A percentile compares a stretch with the other conserved stretches of the same genome.
phyloP scores from a whole-genome alignment of 495 filamentous ascomycete genomes.

The Trichoderma parareesei region DNA sequence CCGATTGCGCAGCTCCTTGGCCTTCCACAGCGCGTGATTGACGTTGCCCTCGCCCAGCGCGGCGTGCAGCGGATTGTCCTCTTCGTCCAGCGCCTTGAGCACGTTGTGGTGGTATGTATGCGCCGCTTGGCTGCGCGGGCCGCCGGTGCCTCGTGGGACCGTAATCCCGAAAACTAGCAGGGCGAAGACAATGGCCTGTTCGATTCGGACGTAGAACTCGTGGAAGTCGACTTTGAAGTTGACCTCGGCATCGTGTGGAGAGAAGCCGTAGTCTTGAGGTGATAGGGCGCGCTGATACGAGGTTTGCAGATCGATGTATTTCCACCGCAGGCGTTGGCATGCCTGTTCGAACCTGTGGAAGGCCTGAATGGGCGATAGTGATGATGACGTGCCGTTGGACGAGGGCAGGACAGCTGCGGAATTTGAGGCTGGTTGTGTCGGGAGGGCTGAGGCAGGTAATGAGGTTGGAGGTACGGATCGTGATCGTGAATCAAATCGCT shows the following conservation, averaged over 20 bases:
- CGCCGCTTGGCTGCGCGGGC: slow-evolving; percentile 6
- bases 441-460: background rate
- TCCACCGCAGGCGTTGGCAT: slow-evolving; percentile 48
- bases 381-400: background rate
- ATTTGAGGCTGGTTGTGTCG: background rate
- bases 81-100: slow-evolving; percentile 43
- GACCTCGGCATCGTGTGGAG: slow-evolving; percentile 33
- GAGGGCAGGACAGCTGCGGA: background rate
- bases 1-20: slow-evolving; percentile 57
- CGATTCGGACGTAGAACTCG: slow-evolving; percentile 60
- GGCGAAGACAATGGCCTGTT: slow-evolving; percentile 54
- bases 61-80: slow-evolving; percentile 39
- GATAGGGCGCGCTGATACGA: slow-evolving; percentile 42
- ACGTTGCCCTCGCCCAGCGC: slow-evolving; percentile 43
- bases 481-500: background rate
- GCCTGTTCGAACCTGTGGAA: slow-evolving; percentile 9
- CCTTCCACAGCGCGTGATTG: slow-evolving; percentile 40
- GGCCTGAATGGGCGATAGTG: background rate
- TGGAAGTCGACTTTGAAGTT: slow-evolving; percentile 68
- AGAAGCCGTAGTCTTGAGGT: slow-evolving; percentile 19
- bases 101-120: slow-evolving; percentile 61
- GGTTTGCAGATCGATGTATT: slow-evolving; percentile 46
- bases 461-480: slow-evolving; percentile 1
- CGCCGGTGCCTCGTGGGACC: slow-evolving; percentile 24
- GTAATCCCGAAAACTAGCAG: slow-evolving; percentile 48